These are phyloP conservation scores for Fusarium nematophilum DNA, from an alignment of 2,329 filamentous ascomycete species.

Conservation along the genomic window DNA sequence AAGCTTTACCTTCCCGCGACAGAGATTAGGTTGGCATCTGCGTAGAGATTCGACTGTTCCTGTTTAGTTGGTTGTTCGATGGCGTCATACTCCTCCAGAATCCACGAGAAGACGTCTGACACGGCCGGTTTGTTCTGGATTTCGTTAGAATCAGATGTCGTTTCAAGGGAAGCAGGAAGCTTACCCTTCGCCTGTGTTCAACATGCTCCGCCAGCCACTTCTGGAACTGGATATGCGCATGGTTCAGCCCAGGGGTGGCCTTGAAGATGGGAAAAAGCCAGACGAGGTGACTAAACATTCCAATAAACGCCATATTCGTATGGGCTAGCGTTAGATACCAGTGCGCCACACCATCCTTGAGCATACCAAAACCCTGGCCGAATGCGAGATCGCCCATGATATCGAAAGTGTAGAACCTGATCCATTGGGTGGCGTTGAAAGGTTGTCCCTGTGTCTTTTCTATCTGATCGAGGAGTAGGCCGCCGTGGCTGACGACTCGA, in stretches of 20 bases:
- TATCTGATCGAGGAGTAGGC: conserved; percentile 35
- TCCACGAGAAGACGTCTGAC: conserved; percentile 48
- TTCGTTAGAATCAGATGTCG: neutral
- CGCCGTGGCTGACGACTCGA: conserved; percentile 40
- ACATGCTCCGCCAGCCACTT: conserved; percentile 22
- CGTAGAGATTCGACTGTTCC: conserved; percentile 40
- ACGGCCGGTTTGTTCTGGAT: conserved; percentile 25
- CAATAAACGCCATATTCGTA: conserved; percentile 37
- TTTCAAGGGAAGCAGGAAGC: neutral
- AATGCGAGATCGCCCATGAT: conserved; percentile 57
- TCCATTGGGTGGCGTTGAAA: conserved; percentile 47
- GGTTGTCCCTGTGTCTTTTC: conserved; percentile 26
- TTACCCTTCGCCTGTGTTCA: conserved; percentile 13
- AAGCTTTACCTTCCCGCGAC: conserved; percentile 51
- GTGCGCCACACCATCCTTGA: conserved; percentile 43
- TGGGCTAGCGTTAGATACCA: conserved; percentile 43
- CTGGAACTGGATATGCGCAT: conserved; percentile 17
- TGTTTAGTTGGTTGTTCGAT: conserved; percentile 27
- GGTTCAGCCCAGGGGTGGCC: conserved; percentile 9
- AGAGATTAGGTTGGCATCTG: conserved; percentile 46
- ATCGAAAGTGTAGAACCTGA: conserved; percentile 49
- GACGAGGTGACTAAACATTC: conserved; percentile 36
- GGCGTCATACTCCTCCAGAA: conserved; percentile 43
- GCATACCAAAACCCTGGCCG: conserved; percentile 50
- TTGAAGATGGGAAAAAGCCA: conserved; percentile 30